Conservation (phyloP, 257 asterid species). For the Solanum neorickii region DNA sequence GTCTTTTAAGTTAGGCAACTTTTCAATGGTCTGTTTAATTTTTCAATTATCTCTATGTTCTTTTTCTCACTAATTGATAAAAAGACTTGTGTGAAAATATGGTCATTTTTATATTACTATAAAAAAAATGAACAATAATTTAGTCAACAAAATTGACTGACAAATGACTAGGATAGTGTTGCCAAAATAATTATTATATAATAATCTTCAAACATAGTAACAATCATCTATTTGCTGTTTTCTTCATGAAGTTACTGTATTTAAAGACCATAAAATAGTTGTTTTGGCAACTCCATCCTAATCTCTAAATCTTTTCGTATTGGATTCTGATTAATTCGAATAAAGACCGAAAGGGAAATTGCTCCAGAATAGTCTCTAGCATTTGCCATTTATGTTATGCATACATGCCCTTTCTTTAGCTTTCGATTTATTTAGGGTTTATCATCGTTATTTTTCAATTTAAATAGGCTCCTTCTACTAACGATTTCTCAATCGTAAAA, state of each 20-base stretch:
- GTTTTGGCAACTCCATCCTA: not conserved
- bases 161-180: not conserved
- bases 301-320: not conserved
- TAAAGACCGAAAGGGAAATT: not conserved
- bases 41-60: not conserved
- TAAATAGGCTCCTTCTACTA: not conserved
- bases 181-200: not conserved
- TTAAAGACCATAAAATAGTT: not conserved
- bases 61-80: not conserved
- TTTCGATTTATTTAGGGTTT: not conserved
- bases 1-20: not conserved
- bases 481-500: not conserved
- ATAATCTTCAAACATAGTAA: not conserved
- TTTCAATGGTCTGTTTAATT: not conserved
- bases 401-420: not conserved
- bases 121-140: not conserved
- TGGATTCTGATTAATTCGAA: not conserved
- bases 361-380: not conserved
- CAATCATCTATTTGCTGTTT: not conserved
- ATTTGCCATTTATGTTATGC: not conserved
- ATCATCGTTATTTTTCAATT: not conserved
- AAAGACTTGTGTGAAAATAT: not conserved
- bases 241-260: not conserved
- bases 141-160: not conserved
- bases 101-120: not conserved